Evolutionary conservation across 306 rosid genomes (phyloP), one percentile per base, ranked within the genome.

Genomic region (Lablab purpureus): DNA sequence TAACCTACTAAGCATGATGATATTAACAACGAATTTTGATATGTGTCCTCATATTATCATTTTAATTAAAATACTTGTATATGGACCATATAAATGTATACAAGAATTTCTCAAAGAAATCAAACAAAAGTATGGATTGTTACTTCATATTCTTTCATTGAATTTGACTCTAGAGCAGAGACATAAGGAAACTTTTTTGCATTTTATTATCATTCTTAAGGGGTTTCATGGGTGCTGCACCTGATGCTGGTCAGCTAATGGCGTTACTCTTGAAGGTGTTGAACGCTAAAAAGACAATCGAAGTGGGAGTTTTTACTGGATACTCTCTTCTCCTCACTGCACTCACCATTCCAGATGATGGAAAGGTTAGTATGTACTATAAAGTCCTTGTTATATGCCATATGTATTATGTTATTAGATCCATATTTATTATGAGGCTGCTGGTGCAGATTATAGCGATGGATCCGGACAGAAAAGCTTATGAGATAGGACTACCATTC

Each of bases 251-350:
- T 10, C 82, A 85, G 49, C 65, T 79, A 8, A 64, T 85, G 17
- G 73, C 77, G 10, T 1, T 82, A 50, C 43, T 85, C 34, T 64
- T 82, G 76, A 67, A 85, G 71, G 50, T 85, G 2, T 1, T 75
- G n/a, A 82, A 70, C 74, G 86, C 89, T 21, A 79, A 82, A 65
- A 82, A 40, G 58, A 89, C 92, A 0, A 89, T 89, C 68, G 89
- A 87, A 76, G 73, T 89, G 2, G 96, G 92, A 59, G 93, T 87
- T 36, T 91, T 83, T 34, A 89, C 90, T 1, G 92, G 93, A 65
- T 89, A 91, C 78, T 87, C 93, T 69, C 91, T 88, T 82, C 97
- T 89, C 75, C 90, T 87, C 74, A 89, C 97, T 0, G 93, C 92
- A 67, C 92, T 89, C 71, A 45, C 77, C 58, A 83, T 85, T 58